A percentile compares a stretch with the other conserved stretches of the same genome.
Conservation (phyloP, 2,329 filamentous ascomycete species). For the Paramyrothecium roridum region DNA sequence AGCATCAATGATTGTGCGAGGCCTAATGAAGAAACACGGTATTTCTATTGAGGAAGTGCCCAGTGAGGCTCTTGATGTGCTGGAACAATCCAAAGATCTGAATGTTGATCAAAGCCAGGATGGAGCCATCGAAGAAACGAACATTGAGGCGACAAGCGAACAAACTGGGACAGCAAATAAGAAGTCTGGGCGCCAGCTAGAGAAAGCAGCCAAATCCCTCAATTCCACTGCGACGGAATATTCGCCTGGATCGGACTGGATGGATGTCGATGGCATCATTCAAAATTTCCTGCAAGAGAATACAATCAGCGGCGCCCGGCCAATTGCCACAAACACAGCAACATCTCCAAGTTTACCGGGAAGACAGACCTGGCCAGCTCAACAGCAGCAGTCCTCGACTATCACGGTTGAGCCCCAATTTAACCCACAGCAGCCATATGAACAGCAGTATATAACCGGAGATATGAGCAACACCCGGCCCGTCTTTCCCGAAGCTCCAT, state of each 20-base stretch:
- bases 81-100: not conserved
- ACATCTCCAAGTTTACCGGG: not conserved
- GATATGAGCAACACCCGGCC: not conserved
- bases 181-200: not conserved
- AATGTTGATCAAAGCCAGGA: not conserved
- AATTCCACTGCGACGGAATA: not conserved
- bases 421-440: too few species aligned
- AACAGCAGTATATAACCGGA: not conserved
- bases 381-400: not conserved
- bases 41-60: conserved; percentile 18
- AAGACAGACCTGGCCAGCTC: not conserved
- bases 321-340: too few species aligned
- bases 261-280: conserved; percentile 33
- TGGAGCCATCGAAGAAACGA: not conserved
- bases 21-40: conserved; percentile 41
- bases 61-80: conserved; percentile 3
- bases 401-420: not conserved
- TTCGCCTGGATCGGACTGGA: conserved; percentile 16
- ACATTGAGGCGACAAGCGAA: not conserved
- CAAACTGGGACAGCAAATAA: not conserved
- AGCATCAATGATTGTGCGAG: conserved; percentile 40
- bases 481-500: not conserved
- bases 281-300: conserved; percentile 25
- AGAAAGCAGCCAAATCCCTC: not conserved
- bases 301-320: conserved; percentile 4